Evolutionary conservation across 768 basidiomycete genomes (phyloP).

Genomic region (Kwoniella shandongensis): DNA sequence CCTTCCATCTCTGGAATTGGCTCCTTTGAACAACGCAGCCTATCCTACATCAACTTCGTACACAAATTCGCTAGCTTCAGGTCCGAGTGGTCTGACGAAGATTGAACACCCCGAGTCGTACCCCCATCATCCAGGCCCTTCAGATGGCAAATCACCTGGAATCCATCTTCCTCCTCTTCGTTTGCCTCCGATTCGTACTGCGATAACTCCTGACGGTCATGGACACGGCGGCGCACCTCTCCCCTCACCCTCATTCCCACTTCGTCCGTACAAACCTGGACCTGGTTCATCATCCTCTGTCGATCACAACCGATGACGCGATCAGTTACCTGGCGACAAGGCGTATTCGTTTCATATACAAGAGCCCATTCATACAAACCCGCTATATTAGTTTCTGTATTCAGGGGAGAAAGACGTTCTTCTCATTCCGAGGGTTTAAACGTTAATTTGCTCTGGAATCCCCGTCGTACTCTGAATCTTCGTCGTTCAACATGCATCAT

Average conservation of each 20-base stretch:
- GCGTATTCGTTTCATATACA: no score
- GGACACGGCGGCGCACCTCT: not conserved
- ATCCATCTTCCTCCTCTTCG: constrained; percentile 13
- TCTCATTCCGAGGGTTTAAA: not conserved
- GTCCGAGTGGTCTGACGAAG: not conserved
- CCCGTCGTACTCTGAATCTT: no score
- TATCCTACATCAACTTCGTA: not conserved
- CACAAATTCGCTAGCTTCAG: not conserved
- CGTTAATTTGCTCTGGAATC: no score
- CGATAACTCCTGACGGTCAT: constrained; percentile 1
- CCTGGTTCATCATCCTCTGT: no score
- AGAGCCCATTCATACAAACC: no score
- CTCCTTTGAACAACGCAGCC: not conserved
- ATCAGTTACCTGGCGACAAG: not conserved
- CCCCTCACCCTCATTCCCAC: constrained; percentile 8
- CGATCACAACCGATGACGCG: no score
- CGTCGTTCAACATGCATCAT: not conserved
- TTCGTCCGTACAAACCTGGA: not conserved
- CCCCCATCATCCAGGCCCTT: not conserved
- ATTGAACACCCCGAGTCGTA: not conserved
- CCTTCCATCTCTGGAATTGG: not conserved
- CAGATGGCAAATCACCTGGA: no score
- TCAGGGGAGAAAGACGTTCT: no score
- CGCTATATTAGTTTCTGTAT: no score
- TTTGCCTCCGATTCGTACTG: constrained; percentile 16